Evolutionary conservation across 306 rosid species (phyloP).

Genomic region (Vicia villosa): DNA sequence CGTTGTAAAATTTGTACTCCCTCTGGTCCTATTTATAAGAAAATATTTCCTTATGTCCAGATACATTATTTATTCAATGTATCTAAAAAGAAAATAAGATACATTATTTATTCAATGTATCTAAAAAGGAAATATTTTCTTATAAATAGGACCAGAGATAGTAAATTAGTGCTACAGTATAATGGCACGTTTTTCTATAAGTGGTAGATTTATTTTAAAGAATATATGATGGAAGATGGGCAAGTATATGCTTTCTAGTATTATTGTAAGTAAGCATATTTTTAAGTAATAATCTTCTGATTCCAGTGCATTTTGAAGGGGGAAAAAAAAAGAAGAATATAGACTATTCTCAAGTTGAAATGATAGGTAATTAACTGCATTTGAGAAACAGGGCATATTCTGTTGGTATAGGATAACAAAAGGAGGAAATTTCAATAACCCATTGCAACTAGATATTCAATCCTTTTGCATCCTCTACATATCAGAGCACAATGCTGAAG

Average conservation of each 20-base stretch:
- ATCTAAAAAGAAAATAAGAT: too few relatives aligned
- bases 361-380: slow-evolving; percentile 30
- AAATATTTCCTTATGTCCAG: too few relatives aligned
- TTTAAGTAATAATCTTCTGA: slow-evolving; percentile 24
- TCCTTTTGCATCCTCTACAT: background rate
- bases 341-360: slow-evolving; percentile 20
- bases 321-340: slow-evolving; percentile 9
- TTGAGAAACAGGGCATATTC: slow-evolving; percentile 20
- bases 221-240: slow-evolving; percentile 6
- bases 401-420: slow-evolving; percentile 5
- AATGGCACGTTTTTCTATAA: background rate
- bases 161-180: too few relatives aligned
- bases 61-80: too few relatives aligned
- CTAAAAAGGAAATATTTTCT: too few relatives aligned
- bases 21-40: too few relatives aligned
- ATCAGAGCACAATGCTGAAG: slow-evolving; percentile 33
- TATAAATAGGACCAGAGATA: too few relatives aligned
- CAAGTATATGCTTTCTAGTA: slow-evolving; percentile 40
- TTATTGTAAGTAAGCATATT: slow-evolving; percentile 35
- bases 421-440: slow-evolving; percentile 10
- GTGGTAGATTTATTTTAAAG: background rate
- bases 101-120: too few relatives aligned
- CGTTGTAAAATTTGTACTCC: too few relatives aligned
- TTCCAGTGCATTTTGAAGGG: slow-evolving; percentile 27
- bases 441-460: slow-evolving; percentile 4